Evolutionary conservation across 768 basidiomycete species (phyloP).

Genomic region (Tulasnella sp.): DNA sequence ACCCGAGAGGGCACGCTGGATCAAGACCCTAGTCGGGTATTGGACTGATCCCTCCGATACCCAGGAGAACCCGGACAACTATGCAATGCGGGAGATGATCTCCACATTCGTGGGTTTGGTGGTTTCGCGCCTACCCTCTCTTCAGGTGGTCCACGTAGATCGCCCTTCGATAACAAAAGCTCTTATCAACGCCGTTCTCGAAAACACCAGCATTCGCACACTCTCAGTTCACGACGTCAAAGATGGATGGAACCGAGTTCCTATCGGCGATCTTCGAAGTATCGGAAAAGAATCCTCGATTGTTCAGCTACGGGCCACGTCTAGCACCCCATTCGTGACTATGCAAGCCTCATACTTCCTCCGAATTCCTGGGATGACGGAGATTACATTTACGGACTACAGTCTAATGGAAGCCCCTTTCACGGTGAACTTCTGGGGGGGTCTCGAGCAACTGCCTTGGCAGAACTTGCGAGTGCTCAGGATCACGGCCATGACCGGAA

Average conservation of each 20-base stretch:
- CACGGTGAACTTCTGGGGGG: neutral
- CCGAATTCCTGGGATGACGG: neutral
- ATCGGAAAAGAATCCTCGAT: neutral
- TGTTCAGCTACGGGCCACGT: neutral
- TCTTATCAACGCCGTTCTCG: neutral
- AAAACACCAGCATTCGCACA: neutral
- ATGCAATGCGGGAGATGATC: neutral
- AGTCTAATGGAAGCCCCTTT: neutral
- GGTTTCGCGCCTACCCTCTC: neutral
- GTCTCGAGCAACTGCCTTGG: neutral
- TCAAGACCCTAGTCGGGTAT: neutral
- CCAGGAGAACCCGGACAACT: neutral
- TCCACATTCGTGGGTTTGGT: neutral
- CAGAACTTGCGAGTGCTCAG: neutral
- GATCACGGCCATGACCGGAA: neutral
- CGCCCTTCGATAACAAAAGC: neutral
- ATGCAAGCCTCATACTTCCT: neutral
- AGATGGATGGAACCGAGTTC: neutral
- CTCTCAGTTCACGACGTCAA: neutral
- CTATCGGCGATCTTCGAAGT: neutral
- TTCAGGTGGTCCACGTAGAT: neutral
- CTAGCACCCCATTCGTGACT: neutral
- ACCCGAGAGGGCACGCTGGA: neutral
- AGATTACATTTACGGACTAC: neutral
- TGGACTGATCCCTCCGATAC: neutral